Evolutionary conservation across 140 eudicot species (phyloP), one percentile per base, ranked within the genome.

Genomic region (Artemisia princeps): DNA sequence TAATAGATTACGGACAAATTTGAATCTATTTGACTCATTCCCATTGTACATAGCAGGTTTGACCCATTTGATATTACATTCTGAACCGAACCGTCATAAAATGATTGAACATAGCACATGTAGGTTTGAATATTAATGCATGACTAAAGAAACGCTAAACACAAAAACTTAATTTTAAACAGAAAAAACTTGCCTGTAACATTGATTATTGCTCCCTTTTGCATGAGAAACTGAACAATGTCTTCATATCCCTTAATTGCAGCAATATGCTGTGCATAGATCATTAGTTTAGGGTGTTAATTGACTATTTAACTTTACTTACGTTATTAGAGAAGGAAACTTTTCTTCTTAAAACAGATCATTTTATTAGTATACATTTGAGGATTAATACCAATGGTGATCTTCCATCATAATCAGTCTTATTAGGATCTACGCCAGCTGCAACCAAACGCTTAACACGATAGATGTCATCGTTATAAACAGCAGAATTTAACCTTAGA

Each of bases 401-500:
- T 68, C 84, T 70, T 80, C 95, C 95, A 78, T 84, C 62, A 65
- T 87, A 87, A 81, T 87, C 95, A 13, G 75, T 69, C 59, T 65
- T 79, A 48, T 74, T 80, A 10, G 79, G 83, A 82, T 87, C 81
- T 33, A 86, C 78, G 64, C 95, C 94, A 14, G 94, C 84, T 73
- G 67, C 81, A 67, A 87, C 66, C 20, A 87, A 75, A 62, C 78
- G 81, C 72, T 56, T 69, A 10, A 85, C 70, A 30, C 75, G 84
- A 77, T 70, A 58, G 10, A 78, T 17, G 46, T 87, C 95, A 44
- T 83, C 85, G 68, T 76, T 66, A 80, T 75, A 60, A 55, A 84
- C 84, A 19, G 92, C 88, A 64, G 76, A 76, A 52, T 87, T 84
- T 71, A 87, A 52, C 67, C 73, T 37, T 87, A 73, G 28, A 17